Evolutionary conservation across 129 eudicot genomes (phyloP).

Genomic region (Glebionis coronaria): DNA sequence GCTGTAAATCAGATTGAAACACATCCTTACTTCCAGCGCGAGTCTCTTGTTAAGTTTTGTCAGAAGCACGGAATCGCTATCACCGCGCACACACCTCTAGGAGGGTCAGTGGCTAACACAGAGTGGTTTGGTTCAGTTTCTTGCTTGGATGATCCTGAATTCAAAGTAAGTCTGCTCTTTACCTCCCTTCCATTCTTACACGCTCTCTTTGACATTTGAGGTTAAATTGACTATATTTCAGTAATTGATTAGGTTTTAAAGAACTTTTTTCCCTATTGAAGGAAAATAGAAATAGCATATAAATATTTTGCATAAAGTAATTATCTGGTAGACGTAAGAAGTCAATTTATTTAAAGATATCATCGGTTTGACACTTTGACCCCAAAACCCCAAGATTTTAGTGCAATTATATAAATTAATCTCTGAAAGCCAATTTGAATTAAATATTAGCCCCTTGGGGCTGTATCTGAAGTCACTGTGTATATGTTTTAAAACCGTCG

Average conservation of each 20-base stretch:
- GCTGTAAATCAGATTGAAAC: slow-evolving; percentile 76
- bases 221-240: not conserved
- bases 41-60: slow-evolving; percentile 85
- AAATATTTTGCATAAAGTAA: not conserved
- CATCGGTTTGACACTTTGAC: not conserved
- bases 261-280: not conserved
- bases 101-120: slow-evolving; percentile 47
- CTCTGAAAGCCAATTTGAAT: not conserved
- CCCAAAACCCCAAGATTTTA: not conserved
- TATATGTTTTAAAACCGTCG: too few species aligned
- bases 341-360: not conserved
- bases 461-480: too few species aligned
- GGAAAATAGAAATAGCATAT: not conserved
- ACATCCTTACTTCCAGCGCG: slow-evolving; percentile 92
- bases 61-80: slow-evolving; percentile 77
- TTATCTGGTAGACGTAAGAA: not conserved
- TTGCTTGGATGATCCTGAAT: slow-evolving; percentile 56
- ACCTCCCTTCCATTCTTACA: not conserved
- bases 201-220: not conserved
- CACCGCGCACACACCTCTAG: slow-evolving; percentile 91
- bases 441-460: not conserved
- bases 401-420: not conserved
- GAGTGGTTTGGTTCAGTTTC: slow-evolving; percentile 92
- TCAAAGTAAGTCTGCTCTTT: slow-evolving; percentile 44
- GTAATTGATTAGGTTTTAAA: not conserved